These are phyloP conservation scores for Primulina eburnea DNA, from an alignment of 257 asterid genomes.

Conservation along the genomic window DNA sequence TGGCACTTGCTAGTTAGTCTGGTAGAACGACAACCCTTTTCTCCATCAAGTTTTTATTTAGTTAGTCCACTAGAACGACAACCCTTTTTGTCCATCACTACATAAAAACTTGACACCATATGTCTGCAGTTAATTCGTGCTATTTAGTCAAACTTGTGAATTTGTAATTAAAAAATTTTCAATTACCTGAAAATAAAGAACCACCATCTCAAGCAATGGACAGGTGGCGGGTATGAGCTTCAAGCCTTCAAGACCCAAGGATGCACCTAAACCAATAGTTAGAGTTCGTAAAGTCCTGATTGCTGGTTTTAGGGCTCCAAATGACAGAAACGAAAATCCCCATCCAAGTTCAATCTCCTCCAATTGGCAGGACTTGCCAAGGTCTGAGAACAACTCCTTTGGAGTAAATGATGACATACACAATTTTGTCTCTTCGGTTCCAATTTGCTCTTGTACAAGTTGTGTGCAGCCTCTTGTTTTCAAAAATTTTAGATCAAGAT, in stretches of 20 bases:
- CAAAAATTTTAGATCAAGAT: slow-evolving; percentile 53
- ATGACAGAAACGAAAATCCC: slow-evolving; percentile 70
- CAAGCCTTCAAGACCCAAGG: slow-evolving; percentile 71
- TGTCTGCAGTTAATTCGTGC: no score
- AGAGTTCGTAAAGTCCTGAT: slow-evolving; percentile 49
- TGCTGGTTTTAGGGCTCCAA: slow-evolving; percentile 63
- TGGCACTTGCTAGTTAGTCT: background rate
- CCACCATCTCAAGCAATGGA: slow-evolving; percentile 68
- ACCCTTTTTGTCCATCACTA: background rate
- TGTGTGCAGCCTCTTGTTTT: slow-evolving; percentile 70
- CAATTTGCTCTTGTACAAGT: slow-evolving; percentile 39
- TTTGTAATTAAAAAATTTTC: no score
- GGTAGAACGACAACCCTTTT: background rate
- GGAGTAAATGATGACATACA: slow-evolving; percentile 28
- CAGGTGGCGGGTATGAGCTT: slow-evolving; percentile 54
- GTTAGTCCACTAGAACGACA: background rate
- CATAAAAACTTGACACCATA: no score
- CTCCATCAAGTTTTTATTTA: background rate
- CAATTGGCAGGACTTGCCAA: slow-evolving; percentile 58
- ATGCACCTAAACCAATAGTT: slow-evolving; percentile 79
- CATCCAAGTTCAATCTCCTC: slow-evolving; percentile 83
- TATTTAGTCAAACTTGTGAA: no score
- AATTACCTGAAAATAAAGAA: slow-evolving; percentile 79
- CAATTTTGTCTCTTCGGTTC: slow-evolving; percentile 29
- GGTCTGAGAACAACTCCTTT: slow-evolving; percentile 42